Conservation (phyloP, 2,329 filamentous ascomycete species). For the Paecilomyces formosus region DNA sequence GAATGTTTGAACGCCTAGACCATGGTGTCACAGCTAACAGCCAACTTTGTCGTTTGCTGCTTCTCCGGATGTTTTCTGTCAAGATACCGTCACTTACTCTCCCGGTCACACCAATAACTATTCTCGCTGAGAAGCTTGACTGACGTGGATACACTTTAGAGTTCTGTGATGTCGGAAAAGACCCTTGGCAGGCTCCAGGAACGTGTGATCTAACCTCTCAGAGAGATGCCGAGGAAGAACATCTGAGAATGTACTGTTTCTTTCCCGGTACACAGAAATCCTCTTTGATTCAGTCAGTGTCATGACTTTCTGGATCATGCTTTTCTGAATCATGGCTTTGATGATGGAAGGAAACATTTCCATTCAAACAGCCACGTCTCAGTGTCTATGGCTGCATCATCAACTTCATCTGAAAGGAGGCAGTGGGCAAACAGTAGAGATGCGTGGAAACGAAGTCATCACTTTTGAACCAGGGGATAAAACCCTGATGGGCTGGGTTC, state of each 20-base stretch:
- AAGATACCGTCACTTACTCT: background rate
- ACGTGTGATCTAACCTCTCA: background rate
- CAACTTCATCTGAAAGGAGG: constrained; percentile 6
- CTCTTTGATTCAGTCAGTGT: background rate
- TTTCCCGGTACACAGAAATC: background rate
- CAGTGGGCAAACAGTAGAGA: background rate
- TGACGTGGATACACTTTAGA: background rate
- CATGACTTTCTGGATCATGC: too few relatives aligned
- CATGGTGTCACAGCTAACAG: background rate
- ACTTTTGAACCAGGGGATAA: background rate
- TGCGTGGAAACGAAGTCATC: background rate
- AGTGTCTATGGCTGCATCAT: constrained; percentile 2
- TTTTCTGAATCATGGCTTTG: background rate
- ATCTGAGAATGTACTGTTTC: background rate
- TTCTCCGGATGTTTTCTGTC: background rate
- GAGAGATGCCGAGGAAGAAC: background rate
- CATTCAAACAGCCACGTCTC: constrained; percentile 2
- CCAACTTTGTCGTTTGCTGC: background rate
- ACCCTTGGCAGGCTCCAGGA: background rate
- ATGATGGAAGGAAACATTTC: background rate
- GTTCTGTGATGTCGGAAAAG: background rate
- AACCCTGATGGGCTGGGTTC: background rate
- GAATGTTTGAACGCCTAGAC: background rate
- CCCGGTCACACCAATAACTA: background rate
- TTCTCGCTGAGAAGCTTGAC: background rate